These are phyloP conservation scores for Blastobotrys parvus DNA, from an alignment of 805 yeast species.

Conservation along the genomic window DNA sequence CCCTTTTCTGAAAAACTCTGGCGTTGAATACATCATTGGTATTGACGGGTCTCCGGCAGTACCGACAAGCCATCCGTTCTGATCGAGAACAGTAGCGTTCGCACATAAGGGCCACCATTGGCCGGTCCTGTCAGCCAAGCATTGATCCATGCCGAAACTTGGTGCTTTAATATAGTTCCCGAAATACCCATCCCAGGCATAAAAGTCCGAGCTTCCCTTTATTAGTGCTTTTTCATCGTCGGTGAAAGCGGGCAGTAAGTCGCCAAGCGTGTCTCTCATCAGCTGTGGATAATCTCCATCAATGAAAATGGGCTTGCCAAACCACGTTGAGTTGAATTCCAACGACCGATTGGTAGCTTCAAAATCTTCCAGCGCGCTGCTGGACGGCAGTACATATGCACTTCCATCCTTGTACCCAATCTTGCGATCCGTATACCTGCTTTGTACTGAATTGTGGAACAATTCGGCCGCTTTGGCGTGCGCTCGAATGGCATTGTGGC, in stretches of 20 bases:
- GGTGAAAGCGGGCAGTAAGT: conserved; percentile 21
- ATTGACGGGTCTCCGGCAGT: conserved; percentile 14
- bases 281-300: conserved; percentile 28
- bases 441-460: conserved; percentile 22
- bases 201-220: conserved; percentile 26
- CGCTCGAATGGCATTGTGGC: conserved; percentile 21
- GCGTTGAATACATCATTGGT: conserved; percentile 19
- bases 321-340: conserved; percentile 24
- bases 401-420: conserved; percentile 26
- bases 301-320: conserved; percentile 28
- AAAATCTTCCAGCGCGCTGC: conserved; percentile 19
- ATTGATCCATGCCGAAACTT: conserved; percentile 21
- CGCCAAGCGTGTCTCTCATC: conserved; percentile 21
- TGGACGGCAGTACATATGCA: conserved; percentile 25
- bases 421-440: conserved; percentile 25
- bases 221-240: conserved; percentile 23
- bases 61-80: conserved; percentile 13
- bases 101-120: conserved; percentile 26
- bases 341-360: conserved; percentile 26
- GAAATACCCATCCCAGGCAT: conserved; percentile 27
- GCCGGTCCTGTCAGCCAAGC: conserved; percentile 19
- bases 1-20: conserved; percentile 10
- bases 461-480: conserved; percentile 24
- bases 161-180: conserved; percentile 20
- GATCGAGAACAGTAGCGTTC: conserved; percentile 10